Conservation (phyloP, 2,329 filamentous ascomycete genomes). For the Diaporthe sp. region DNA sequence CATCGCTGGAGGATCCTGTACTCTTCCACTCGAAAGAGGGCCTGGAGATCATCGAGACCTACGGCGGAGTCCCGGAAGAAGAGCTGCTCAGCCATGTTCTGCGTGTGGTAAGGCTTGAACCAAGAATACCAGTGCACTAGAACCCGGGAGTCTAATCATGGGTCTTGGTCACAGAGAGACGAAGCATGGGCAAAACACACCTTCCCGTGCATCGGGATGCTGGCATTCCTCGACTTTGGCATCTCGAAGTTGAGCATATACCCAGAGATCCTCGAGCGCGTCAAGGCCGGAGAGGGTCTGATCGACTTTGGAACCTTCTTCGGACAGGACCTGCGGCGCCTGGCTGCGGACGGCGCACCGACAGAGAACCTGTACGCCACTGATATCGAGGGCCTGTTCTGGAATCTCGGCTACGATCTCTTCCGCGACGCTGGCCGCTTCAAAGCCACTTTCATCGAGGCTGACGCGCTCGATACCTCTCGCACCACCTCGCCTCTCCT, state of each 20-base stretch:
- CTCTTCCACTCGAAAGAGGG: neutral
- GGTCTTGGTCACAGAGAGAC: neutral
- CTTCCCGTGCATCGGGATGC: neutral
- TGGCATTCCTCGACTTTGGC: neutral
- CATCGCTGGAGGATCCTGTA: neutral
- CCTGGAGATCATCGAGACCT: neutral
- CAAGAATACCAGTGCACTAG: neutral
- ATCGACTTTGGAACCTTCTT: neutral
- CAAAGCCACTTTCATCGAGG: neutral
- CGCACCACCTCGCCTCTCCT: neutral
- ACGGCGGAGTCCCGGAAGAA: neutral
- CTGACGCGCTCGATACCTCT: neutral
- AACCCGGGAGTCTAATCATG: neutral
- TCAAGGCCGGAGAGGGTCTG: neutral
- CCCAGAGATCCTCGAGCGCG: neutral
- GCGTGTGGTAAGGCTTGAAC: neutral
- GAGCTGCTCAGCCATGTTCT: neutral
- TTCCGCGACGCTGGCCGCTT: neutral
- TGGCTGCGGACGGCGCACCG: neutral
- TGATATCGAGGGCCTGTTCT: neutral
- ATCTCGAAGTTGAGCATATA: neutral
- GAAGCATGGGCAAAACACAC: neutral
- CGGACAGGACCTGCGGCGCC: neutral
- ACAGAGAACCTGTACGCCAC: neutral
- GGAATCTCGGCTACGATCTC: neutral